Percentiles rank a stretch among this genome's conserved stretches.
Evolutionary conservation across 176 grass and related monocot genomes (phyloP).

Genomic region (Cocos nucifera): DNA sequence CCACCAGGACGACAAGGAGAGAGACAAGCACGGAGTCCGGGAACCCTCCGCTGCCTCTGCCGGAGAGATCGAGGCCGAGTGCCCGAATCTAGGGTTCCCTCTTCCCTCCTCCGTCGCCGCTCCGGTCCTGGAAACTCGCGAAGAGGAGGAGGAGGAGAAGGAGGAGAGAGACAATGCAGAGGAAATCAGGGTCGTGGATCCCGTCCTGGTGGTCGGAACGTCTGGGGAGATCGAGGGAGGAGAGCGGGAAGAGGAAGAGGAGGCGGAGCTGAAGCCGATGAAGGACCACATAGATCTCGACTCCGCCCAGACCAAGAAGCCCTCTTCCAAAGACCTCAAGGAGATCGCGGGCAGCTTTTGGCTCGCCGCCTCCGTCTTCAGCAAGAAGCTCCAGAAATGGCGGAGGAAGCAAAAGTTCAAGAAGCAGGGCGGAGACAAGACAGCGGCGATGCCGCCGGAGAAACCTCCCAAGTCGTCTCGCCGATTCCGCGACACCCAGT

Average conservation of each 20-base stretch:
- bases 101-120: background rate
- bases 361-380: slow-evolving; percentile 27
- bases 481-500: slow-evolving; percentile 31
- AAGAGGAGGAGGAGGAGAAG: slow-evolving; percentile 3
- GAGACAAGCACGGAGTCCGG: too few relatives aligned
- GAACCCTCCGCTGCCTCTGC: background rate
- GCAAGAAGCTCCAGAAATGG: slow-evolving; percentile 74
- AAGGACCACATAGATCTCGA: slow-evolving; percentile 48
- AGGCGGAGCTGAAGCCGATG: slow-evolving; percentile 22
- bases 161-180: background rate
- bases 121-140: slow-evolving; percentile 5
- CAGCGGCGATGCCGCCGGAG: slow-evolving; percentile 20
- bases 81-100: background rate
- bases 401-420: slow-evolving; percentile 56
- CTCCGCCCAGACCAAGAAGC: slow-evolving; percentile 21
- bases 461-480: slow-evolving; percentile 10
- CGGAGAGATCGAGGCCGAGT: background rate
- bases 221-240: slow-evolving; percentile 5
- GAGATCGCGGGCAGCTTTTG: slow-evolving; percentile 31
- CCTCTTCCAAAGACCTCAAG: slow-evolving; percentile 16
- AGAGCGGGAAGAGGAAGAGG: background rate
- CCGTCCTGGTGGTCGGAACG: slow-evolving; percentile 9
- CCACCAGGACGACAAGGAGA: slow-evolving; percentile 14
- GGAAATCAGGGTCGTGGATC: slow-evolving; percentile 10
- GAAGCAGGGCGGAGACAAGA: slow-evolving; percentile 25